Conservation (phyloP, 2,329 filamentous ascomycete genomes). For the Arthrocladium fulminans region DNA sequence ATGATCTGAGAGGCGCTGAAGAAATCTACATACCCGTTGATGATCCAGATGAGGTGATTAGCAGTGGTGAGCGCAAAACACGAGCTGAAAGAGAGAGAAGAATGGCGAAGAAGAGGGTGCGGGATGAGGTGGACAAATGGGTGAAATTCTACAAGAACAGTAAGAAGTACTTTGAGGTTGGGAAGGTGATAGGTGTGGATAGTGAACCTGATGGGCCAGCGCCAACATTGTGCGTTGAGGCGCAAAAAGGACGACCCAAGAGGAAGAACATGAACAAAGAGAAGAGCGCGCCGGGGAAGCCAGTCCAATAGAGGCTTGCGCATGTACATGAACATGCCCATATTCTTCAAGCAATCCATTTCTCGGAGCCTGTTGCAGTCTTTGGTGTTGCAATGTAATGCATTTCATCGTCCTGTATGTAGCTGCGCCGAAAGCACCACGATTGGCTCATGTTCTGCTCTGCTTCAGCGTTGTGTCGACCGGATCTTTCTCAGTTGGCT, state of each 20-base stretch:
- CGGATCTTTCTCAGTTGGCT: neutral
- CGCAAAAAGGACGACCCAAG: constrained; percentile 57
- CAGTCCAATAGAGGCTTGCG: constrained; percentile 15
- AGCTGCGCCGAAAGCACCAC: neutral
- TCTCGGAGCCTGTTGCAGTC: neutral
- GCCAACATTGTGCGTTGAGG: constrained; percentile 61
- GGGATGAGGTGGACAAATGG: constrained; percentile 68
- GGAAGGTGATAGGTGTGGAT: constrained; percentile 52
- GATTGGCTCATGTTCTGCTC: neutral
- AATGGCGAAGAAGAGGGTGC: constrained; percentile 56
- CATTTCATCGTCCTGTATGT: neutral
- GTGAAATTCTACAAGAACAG: constrained; percentile 70
- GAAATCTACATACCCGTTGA: constrained; percentile 67
- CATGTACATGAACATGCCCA: neutral
- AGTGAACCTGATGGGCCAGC: constrained; percentile 36
- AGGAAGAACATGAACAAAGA: constrained; percentile 27
- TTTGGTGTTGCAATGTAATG: neutral
- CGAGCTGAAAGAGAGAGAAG: constrained; percentile 55
- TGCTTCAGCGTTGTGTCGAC: constrained; percentile 6
- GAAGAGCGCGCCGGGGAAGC: constrained; percentile 17
- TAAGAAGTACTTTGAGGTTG: constrained; percentile 73
- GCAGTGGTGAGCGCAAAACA: constrained; percentile 38
- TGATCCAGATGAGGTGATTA: constrained; percentile 44
- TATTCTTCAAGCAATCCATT: neutral
- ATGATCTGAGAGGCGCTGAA: constrained; percentile 80